Evolutionary conservation across 768 basidiomycete species (phyloP).

Genomic region (Suillus hirtellus): DNA sequence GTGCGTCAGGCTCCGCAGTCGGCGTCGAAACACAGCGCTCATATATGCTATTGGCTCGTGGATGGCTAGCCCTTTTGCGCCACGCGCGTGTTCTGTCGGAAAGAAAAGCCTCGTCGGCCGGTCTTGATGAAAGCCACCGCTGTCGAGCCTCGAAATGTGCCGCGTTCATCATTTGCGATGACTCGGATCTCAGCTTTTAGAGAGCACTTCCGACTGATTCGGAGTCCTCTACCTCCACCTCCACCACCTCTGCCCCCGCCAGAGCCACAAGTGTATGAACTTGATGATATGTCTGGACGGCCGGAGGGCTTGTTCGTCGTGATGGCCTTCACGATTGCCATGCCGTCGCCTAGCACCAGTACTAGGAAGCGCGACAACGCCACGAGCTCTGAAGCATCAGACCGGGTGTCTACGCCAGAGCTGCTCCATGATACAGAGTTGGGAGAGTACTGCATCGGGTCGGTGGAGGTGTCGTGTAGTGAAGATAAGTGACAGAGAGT

Average conservation of each 20-base stretch:
- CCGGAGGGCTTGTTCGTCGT: slow-evolving; percentile 28
- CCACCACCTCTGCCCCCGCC: neutral
- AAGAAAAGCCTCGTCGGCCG: neutral
- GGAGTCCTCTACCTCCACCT: neutral
- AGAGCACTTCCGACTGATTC: neutral
- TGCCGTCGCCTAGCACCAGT: slow-evolving; percentile 34
- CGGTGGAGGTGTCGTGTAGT: slow-evolving; percentile 21
- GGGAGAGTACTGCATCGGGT: slow-evolving; percentile 35
- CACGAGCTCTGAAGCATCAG: neutral
- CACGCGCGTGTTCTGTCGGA: slow-evolving; percentile 9
- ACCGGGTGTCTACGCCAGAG: slow-evolving; percentile 9
- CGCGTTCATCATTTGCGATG: neutral
- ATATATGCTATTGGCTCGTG: slow-evolving; percentile 11
- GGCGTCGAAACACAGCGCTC: neutral
- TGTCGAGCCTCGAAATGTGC: neutral
- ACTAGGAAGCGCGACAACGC: neutral
- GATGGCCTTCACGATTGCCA: slow-evolving; percentile 42
- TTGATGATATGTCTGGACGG: neutral
- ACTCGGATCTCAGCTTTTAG: neutral
- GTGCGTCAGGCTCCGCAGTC: slow-evolving; percentile 30
- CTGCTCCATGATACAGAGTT: slow-evolving; percentile 28
- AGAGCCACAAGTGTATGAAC: slow-evolving; percentile 5
- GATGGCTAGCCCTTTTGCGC: slow-evolving; percentile 28
- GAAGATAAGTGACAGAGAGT: slow-evolving; percentile 9
- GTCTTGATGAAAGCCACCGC: neutral